Evolutionary conservation across 139 green algal species (phyloP), one percentile per base, ranked within the genome.

Genomic region (Picochlorum sp.): DNA sequence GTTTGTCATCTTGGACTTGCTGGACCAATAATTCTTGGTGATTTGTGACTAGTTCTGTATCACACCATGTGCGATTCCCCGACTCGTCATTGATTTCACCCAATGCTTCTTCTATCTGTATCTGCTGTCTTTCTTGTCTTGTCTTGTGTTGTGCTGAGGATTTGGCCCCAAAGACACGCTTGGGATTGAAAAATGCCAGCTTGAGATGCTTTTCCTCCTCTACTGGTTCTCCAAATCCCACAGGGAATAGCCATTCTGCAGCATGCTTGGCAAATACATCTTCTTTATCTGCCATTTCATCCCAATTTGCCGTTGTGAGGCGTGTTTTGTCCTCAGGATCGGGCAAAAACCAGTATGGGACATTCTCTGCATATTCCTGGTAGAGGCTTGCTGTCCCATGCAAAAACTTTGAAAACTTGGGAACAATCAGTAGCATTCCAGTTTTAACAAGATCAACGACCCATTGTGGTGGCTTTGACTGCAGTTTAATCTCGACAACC

Each of bases 401-500:
- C 3, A 89, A 73, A 65, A 87, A 90, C 74, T 95, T 95, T 51
- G 72, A 86, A 69, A 94, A 95, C 69, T 85, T 86, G 37, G 87
- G 85, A 8, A 80, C 75, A 34, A 83, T 68, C n/a, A 91, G 62
- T 21, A 95, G 59, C 31, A 90, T 37, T 2, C 85, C 83, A 66
- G 63, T 34, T n/a, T 23, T 30, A 15, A 83, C 49, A 23, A 87
- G 52, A 37, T 70, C 52, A 14, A 59, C 20, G 9, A 89, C 23
- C 82, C 82, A 89, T 3, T 54, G 20, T 6, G 75, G 75, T 11
- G 54, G 52, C 10, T 84, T 75, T 16, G 69, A 68, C 56, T 77
- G 50, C 61, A 97, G 77, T 81, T 97, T 97, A 62, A 95, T 80
- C 77, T 97, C 90, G 45, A 95, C 71, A 2, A 96, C 81, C 10